Base-by-base conservation (phyloP, 2,329 filamentous ascomycete genomes). In the Penicillium sp. region DNA sequence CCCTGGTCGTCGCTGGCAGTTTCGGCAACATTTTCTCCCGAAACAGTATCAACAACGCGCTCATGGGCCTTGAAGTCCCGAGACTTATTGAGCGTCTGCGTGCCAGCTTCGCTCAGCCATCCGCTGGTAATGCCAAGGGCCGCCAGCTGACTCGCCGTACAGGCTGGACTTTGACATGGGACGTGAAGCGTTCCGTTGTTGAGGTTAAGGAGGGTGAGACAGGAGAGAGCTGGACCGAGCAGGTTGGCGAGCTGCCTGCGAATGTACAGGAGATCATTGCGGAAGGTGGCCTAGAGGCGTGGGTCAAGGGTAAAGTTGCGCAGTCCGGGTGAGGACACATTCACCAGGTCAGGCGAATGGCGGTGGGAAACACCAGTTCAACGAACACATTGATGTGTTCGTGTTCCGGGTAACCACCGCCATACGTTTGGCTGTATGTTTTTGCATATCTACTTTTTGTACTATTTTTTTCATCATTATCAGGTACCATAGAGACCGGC, bases 261-360 rank as follows among this genome's bases (percentile, higher is more conserved):
- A 96, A 93, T 69, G 89, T 96, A 55, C 92, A 96, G 73, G 89
- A 90, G 69, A 92, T 93, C 56, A 90, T 93, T 67, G 88, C 89
- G 0, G 75, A 82, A 50, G 90, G 90, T 2, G 91, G 91, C 0
- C 71, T 95, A 59, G 90, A 93, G 80, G 88, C 86, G 62, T 95
- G 91, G 91, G 89, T 94, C 10, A 89, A 89, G 81, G 81, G 82
- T 56, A 55, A 51, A 23, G 57, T 50, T 57, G 38, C 31, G n/a
- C 19, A 59, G 57, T 49, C 53, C n/a, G 33, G 9, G 37, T 56
- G n/a, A 59, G 35, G 21, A 50, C 54, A 31, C 9, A n/a, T 23
- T 15, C 10, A 19, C 19, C 4, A n/a, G 21, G 17, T 17, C 10
- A n/a, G 17, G 7, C 8, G 6, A 4, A 43, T 33, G 27, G 3